Conservation (phyloP, 148 eudicot genomes). For the Fagopyrum esculentum region DNA sequence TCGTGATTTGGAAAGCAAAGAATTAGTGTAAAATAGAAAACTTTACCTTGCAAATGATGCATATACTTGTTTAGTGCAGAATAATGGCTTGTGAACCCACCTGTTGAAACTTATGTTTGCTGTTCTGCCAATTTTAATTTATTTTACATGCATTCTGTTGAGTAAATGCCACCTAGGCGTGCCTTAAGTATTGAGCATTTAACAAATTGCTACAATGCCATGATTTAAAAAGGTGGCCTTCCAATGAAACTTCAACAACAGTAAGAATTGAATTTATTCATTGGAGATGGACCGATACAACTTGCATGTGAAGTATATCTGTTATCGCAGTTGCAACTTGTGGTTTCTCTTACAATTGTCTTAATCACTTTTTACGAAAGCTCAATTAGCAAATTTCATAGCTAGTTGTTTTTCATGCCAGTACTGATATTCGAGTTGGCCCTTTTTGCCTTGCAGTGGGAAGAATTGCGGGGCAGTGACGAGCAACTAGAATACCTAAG, state of each 20-base stretch:
- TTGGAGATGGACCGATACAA: too few relatives aligned
- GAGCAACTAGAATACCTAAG: slow-evolving; percentile 75
- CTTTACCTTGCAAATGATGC: neutral
- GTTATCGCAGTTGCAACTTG: neutral
- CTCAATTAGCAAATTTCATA: neutral
- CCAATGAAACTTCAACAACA: neutral
- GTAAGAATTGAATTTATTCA: neutral
- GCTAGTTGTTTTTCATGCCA: neutral
- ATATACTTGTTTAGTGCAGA: neutral
- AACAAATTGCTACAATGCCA: neutral
- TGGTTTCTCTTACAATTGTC: neutral
- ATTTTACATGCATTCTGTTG: neutral
- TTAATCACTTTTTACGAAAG: neutral
- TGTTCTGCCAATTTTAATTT: too few relatives aligned
- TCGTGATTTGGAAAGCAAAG: too few relatives aligned
- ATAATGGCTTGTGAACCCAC: neutral
- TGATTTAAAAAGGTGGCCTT: neutral
- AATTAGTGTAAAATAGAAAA: too few relatives aligned
- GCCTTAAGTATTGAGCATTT: neutral
- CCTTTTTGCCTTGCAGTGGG: slow-evolving; percentile 47
- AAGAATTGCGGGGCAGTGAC: slow-evolving; percentile 64
- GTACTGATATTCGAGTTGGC: neutral
- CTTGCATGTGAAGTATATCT: neutral
- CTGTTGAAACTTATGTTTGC: neutral
- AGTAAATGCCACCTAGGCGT: neutral